These are phyloP conservation scores for Citrus inodora DNA, from an alignment of 345 rosid species.

Conservation along the genomic window DNA sequence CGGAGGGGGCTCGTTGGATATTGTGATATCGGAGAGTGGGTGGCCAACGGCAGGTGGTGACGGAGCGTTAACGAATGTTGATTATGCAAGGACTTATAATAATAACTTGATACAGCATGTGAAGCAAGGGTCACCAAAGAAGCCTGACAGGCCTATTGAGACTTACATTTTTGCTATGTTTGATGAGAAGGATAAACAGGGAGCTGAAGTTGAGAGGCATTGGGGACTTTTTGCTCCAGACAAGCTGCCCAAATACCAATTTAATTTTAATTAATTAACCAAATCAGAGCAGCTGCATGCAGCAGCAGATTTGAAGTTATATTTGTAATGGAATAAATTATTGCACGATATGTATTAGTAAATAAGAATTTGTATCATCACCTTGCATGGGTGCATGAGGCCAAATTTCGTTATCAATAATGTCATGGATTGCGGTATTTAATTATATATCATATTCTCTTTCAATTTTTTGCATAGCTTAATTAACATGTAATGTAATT, in stretches of 20 bases:
- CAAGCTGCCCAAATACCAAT: slow-evolving; percentile 44
- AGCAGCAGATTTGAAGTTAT: neutral
- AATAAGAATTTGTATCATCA: neutral
- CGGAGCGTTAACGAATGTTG: slow-evolving; percentile 27
- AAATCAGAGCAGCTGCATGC: neutral
- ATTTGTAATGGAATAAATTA: neutral
- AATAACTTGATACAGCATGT: slow-evolving; percentile 53
- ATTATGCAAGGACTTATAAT: slow-evolving; percentile 50
- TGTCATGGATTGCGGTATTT: neutral
- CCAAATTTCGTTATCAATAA: neutral
- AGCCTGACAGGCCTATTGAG: slow-evolving; percentile 43
- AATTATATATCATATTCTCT: neutral
- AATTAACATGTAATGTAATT: too few relatives aligned
- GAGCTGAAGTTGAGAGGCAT: slow-evolving; percentile 44
- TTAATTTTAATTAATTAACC: slow-evolving; percentile 31
- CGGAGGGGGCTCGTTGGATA: slow-evolving; percentile 31
- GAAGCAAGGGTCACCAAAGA: slow-evolving; percentile 44
- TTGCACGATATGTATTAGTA: neutral
- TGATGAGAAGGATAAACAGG: slow-evolving; percentile 43
- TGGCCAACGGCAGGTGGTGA: slow-evolving; percentile 64
- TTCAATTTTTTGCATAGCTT: neutral
- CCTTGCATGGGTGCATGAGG: neutral
- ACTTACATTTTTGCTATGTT: slow-evolving; percentile 64
- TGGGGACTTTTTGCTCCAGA: slow-evolving; percentile 55
- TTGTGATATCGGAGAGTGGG: slow-evolving; percentile 62